Conservation (phyloP, 2,329 filamentous ascomycete species). For the Parastagonospora avenae region DNA sequence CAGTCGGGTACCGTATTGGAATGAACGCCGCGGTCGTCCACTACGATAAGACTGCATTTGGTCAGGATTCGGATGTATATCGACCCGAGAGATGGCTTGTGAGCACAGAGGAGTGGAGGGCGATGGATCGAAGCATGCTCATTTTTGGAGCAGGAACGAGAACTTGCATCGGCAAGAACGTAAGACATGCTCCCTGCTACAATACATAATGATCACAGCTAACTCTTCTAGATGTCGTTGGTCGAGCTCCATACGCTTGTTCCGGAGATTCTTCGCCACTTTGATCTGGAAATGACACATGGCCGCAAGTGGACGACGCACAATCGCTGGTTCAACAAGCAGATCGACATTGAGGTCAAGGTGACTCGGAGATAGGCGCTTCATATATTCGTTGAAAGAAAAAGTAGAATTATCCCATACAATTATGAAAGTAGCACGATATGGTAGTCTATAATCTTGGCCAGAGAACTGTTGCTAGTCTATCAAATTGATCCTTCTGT, state of each 20-base stretch:
- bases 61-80: slow-evolving; percentile 47
- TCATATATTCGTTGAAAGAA: too few species aligned
- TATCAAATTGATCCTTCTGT: too few species aligned
- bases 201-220: not conserved
- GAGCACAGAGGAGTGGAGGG: slow-evolving; percentile 12
- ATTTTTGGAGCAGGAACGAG: slow-evolving; percentile 45
- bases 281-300: slow-evolving; percentile 18
- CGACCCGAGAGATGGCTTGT: slow-evolving; percentile 55
- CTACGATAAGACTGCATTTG: slow-evolving; percentile 48
- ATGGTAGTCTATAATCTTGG: too few species aligned
- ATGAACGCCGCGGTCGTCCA: slow-evolving; percentile 54
- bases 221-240: slow-evolving; percentile 13
- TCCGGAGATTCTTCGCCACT: slow-evolving; percentile 19
- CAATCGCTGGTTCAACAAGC: slow-evolving; percentile 22
- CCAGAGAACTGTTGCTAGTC: too few species aligned
- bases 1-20: slow-evolving; percentile 49
- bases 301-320: slow-evolving; percentile 16
- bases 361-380: slow-evolving; percentile 1
- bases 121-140: slow-evolving; percentile 39
- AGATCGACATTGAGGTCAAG: slow-evolving; percentile 15
- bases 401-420: too few species aligned
- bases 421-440: too few species aligned
- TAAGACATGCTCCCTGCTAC: slow-evolving; percentile 3
- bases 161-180: slow-evolving; percentile 39
- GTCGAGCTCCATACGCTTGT: slow-evolving; percentile 20